A percentile compares a stretch with the other conserved stretches of the same genome.
These are phyloP conservation scores for Meyerozyma athensensis DNA, from an alignment of 1,139 yeast species.

Conservation along the genomic window DNA sequence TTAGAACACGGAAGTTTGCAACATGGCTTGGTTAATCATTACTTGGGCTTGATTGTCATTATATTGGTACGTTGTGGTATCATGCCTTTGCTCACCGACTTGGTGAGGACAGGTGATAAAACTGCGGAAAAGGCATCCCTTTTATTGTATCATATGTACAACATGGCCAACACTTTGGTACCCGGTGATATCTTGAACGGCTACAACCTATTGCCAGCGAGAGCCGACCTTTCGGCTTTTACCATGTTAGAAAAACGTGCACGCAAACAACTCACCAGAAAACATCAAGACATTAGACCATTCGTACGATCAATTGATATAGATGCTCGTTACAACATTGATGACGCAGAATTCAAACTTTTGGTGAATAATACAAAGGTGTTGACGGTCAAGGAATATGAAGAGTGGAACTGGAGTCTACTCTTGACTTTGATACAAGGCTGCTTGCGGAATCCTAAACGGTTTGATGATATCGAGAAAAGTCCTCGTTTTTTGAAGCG, in stretches of 20 bases:
- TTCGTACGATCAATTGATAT: background rate
- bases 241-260: constrained; percentile 16
- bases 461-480: constrained; percentile 76
- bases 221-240: background rate
- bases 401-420: constrained; percentile 85
- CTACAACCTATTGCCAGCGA: background rate
- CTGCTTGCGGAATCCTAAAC: constrained; percentile 64
- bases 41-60: constrained; percentile 38
- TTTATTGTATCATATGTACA: background rate
- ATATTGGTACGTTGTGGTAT: constrained; percentile 1
- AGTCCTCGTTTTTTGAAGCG: constrained; percentile 81
- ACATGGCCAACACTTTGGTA: background rate
- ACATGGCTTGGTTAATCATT: constrained; percentile 46
- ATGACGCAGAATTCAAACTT: constrained; percentile 66
- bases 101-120: background rate
- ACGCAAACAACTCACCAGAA: constrained; percentile 10
- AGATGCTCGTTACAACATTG: constrained; percentile 35
- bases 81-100: background rate
- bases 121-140: background rate
- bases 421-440: constrained; percentile 70
- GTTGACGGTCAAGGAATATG: constrained; percentile 69
- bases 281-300: constrained; percentile 30
- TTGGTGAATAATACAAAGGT: constrained; percentile 68
- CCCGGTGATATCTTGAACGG: background rate
- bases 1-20: constrained; percentile 11